Evolutionary conservation across 306 rosid species (phyloP).

Genomic region (Cicer yamashitae): DNA sequence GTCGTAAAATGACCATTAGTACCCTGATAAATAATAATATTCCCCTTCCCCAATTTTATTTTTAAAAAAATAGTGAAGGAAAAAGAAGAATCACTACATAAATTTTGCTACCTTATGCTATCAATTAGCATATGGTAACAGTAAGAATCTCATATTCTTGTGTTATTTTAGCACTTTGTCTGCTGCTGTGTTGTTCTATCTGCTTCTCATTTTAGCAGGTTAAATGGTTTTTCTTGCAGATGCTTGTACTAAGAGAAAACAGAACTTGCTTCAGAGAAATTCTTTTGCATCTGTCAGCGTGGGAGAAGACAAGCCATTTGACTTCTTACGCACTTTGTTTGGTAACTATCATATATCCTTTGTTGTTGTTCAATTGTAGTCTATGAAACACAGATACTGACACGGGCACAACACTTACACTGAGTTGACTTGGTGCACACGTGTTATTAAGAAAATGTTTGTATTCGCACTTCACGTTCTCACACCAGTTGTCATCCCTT

Average conservation of each 20-base stretch:
- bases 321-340: conserved; percentile 79
- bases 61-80: not conserved
- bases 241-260: conserved; percentile 54
- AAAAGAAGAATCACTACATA: conserved; percentile 18
- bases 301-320: conserved; percentile 79
- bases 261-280: conserved; percentile 54
- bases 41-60: no score
- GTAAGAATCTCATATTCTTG: conserved; percentile 22
- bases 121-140: conserved; percentile 8
- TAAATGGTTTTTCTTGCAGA: conserved; percentile 62
- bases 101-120: no score
- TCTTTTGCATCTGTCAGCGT: conserved; percentile 74
- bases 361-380: conserved; percentile 14
- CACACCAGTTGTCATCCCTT: not conserved
- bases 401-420: not conserved
- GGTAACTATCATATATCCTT: conserved; percentile 56
- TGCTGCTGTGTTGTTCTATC: conserved; percentile 35
- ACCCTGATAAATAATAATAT: no score
- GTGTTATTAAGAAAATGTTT: not conserved
- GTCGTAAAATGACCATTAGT: no score
- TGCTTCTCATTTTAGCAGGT: conserved; percentile 47
- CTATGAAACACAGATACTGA: not conserved
- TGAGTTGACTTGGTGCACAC: no score
- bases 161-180: conserved; percentile 31
- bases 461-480: not conserved